A percentile compares a stretch with the other conserved stretches of the same genome.
These are phyloP conservation scores for Calonectria crousiana DNA, from an alignment of 2,329 filamentous ascomycete species.

Conservation along the genomic window DNA sequence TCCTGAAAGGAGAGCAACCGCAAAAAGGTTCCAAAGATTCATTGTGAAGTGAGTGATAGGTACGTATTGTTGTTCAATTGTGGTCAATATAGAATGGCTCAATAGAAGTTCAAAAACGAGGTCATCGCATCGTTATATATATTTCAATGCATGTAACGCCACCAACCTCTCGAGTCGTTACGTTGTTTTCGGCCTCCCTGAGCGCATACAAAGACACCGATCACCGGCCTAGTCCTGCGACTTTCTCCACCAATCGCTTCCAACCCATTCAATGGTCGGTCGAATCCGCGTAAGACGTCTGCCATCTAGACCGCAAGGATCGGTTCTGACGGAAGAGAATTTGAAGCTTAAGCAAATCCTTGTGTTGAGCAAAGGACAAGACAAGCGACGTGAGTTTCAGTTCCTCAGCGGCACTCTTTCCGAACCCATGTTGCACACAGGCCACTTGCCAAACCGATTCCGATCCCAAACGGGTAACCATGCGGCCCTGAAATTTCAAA, in stretches of 20 bases:
- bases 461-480: background rate
- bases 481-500: conserved; percentile 1
- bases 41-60: background rate
- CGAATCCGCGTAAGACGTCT: background rate
- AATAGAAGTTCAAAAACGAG: background rate
- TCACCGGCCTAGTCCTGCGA: background rate
- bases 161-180: background rate
- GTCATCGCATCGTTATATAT: background rate
- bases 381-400: background rate
- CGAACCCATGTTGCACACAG: background rate
- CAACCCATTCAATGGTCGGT: background rate
- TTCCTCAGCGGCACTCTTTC: background rate
- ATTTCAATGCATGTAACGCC: background rate
- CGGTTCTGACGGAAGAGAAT: background rate
- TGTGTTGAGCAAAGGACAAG: background rate
- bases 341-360: background rate
- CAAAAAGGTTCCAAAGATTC: background rate
- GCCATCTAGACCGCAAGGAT: background rate
- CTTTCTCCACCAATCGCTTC: background rate
- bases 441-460: background rate
- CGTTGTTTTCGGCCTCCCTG: background rate
- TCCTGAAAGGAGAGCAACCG: background rate
- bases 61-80: background rate
- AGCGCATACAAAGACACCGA: background rate
- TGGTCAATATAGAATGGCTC: background rate